Evolutionary conservation across 768 basidiomycete genomes (phyloP), one percentile per base, ranked within the genome.

Genomic region (Mycena kentingensis): DNA sequence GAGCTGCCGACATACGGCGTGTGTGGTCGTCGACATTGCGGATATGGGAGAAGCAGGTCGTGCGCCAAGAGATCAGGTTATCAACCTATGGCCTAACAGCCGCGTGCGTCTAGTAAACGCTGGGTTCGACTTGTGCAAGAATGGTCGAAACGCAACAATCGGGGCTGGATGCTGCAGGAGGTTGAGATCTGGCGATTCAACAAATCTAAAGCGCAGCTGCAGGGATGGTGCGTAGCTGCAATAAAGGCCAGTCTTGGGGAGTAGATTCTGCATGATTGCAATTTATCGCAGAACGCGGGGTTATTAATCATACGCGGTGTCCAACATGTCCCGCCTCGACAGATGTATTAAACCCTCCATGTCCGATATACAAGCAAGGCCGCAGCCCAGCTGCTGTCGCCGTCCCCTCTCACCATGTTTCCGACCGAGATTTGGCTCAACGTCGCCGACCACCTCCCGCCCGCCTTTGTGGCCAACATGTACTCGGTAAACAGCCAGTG

Each of bases 341-440:
- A n/a, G n/a, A n/a, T n/a, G n/a, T n/a, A n/a, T n/a, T 22, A 10
- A 41, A 26, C 27, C 19, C 22, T 10, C 46, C 32, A 52, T 52
- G 34, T 10, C n/a, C 32, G n/a, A n/a, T 34, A 10, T 10, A 34
- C 32, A n/a, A 32, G 27, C 44, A 7, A 19, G 44, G 5, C 27
- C 19, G 13, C 18, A 46, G 25, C 29, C 6, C 12, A 44, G 41
- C 38, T 37, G 55, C 43, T 50, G 28, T 18, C 34, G 35, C 35
- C 55, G 19, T 22, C 12, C 46, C 28, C 53, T 35, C 49, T 39
- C 51, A 51, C 46, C 24, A 31, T 52, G 46, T 59, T 72, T 31
- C 73, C 72, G 21, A 55, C 66, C 50, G 67, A 71, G 36, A 65
- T 76, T 49, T 75, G 73, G 74, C 55, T 66, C 32, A 66, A 71